Evolutionary conservation across 805 yeast genomes (phyloP).

Genomic region (Ogataea paraovalis): DNA sequence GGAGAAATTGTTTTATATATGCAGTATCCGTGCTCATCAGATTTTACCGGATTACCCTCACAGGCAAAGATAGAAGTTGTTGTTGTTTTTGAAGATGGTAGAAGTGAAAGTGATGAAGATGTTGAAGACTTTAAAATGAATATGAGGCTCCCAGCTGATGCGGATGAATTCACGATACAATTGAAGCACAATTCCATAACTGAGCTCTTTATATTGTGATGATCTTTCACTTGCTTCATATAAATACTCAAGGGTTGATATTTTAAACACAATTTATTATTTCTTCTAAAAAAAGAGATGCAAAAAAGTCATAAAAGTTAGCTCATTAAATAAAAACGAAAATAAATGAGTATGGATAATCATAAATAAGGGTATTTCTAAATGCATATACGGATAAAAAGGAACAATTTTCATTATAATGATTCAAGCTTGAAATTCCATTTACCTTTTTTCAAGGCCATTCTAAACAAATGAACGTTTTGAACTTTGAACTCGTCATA

Average conservation of each 20-base stretch:
- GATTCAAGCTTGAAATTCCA: neutral
- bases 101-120: neutral
- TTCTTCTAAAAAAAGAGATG: too few species aligned
- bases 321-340: neutral
- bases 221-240: too few species aligned
- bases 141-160: neutral
- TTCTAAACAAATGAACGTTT: slow-evolving; percentile 38
- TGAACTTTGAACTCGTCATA: slow-evolving; percentile 35
- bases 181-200: neutral
- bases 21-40: neutral
- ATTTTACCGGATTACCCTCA: neutral
- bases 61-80: neutral
- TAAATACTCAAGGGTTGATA: too few species aligned
- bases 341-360: neutral
- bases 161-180: neutral
- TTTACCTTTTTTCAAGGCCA: slow-evolving; percentile 22
- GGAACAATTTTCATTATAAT: too few species aligned
- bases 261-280: too few species aligned
- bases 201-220: too few species aligned
- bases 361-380: neutral
- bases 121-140: neutral
- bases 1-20: neutral
- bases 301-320: too few species aligned
- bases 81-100: neutral
- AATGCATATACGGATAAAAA: neutral